Conservation (phyloP, 2,329 filamentous ascomycete species). For the Mycosphaerella sp. region DNA sequence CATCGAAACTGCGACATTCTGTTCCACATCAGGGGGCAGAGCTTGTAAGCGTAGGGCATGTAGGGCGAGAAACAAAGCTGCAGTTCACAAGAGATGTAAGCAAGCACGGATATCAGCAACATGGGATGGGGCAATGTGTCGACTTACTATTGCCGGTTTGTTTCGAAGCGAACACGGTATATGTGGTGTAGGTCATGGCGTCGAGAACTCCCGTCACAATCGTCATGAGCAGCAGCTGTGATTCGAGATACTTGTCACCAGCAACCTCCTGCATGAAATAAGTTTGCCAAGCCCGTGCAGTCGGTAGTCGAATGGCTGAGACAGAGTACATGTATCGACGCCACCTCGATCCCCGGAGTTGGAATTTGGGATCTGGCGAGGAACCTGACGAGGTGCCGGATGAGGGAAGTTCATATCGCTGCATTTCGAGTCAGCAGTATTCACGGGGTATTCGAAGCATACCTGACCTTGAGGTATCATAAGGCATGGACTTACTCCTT, state of each 20-base stretch:
- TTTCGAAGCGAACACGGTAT: constrained; percentile 29
- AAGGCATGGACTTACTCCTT: not conserved
- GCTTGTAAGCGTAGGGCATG: constrained; percentile 18
- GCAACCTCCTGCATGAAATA: constrained; percentile 28
- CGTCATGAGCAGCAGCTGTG: constrained; percentile 28
- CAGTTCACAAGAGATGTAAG: not conserved
- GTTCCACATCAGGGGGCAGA: constrained; percentile 15
- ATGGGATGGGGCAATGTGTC: not conserved
- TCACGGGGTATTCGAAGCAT: too few species aligned
- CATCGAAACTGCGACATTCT: constrained; percentile 26
- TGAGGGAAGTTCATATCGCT: not conserved
- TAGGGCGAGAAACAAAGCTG: constrained; percentile 21
- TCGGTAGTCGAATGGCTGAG: constrained; percentile 11
- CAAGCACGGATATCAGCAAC: too few species aligned
- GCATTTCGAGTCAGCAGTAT: not conserved
- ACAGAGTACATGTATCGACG: not conserved
- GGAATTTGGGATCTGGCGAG: too few species aligned
- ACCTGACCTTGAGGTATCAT: too few species aligned
- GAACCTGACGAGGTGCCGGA: too few species aligned
- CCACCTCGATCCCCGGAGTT: not conserved
- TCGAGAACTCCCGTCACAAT: constrained; percentile 28
- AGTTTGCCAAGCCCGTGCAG: constrained; percentile 18
- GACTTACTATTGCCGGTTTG: constrained; percentile 34
- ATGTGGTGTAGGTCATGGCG: constrained; percentile 29
- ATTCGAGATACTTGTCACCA: constrained; percentile 23